Percentiles rank a stretch among this genome's conserved stretches.
These are phyloP conservation scores for Chaetomium sp. DNA, from an alignment of 2,329 filamentous ascomycete genomes.

Conservation along the genomic window DNA sequence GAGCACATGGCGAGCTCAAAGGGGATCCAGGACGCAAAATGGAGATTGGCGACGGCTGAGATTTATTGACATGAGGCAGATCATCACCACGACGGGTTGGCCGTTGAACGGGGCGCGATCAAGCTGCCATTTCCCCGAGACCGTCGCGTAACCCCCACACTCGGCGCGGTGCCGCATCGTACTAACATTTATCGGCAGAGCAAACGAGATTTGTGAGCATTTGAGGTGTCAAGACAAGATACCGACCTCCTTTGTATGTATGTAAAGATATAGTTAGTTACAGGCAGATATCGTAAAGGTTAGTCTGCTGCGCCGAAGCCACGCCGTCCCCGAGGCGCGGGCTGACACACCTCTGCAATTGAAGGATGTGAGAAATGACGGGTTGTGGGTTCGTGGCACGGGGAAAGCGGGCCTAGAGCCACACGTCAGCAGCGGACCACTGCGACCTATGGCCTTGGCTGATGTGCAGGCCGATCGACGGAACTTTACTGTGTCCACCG, in stretches of 20 bases:
- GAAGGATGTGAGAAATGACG: background rate
- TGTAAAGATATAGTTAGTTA: background rate
- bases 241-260: background rate
- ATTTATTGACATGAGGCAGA: background rate
- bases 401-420: background rate
- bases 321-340: background rate
- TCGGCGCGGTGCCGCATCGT: background rate
- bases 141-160: background rate
- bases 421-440: background rate
- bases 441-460: background rate
- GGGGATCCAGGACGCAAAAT: background rate
- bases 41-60: background rate
- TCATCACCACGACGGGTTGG: background rate
- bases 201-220: background rate
- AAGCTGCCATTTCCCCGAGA: background rate
- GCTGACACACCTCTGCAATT: background rate
- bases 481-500: slow-evolving; percentile 7
- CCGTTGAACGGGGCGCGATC: background rate
- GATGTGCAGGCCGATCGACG: slow-evolving; percentile 8
- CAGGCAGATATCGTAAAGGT: background rate
- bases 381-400: slow-evolving; percentile 3
- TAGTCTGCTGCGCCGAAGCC: slow-evolving; percentile 1
- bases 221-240: background rate
- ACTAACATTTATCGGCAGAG: background rate
- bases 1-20: background rate